Evolutionary conservation across 176 grass and related monocot species (phyloP), one percentile per base, ranked within the genome.

Genomic region (Oryza brachyantha): DNA sequence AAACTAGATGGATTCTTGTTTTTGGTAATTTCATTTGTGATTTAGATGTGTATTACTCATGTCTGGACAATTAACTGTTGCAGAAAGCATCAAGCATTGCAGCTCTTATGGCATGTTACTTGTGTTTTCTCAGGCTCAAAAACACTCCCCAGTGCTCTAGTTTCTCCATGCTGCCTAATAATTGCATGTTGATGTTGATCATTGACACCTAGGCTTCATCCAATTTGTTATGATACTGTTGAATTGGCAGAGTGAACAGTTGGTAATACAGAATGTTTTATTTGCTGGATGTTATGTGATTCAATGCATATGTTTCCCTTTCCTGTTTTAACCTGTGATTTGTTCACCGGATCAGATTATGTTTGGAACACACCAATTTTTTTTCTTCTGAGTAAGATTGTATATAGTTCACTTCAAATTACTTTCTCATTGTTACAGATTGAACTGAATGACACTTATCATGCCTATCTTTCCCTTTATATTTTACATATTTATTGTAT

Each of bases 341-440:
- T 39, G 13, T 74, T 62, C 29, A 59, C 26, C 22, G 13, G 11
- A 10, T 72, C 10, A 10, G 12, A 29, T 26, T 21, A 73, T 41
- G 61, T 25, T 83, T 7, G 24, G 41, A 31, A 52, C 74, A 62
- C 66, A 68, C 39, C 11, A 12, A 78, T 78, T 71, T 52, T 79
- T 1, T 28, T 13, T 55, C 78, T 13, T 86, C 67, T 88, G 37
- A 25, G 25, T 48, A 79, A 60, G 50, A 45, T 52, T 6, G 28
- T 78, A 26, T 2, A 70, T 6, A 52, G 10, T 77, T 57, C 70
- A 39, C 14, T 50, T 29, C 3, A 74, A 64, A 42, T 64, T 64
- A 73, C 14, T 64, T 13, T 37, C n/a, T 36, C 7, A 10, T 22
- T 74, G 41, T 65, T 65, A 22, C 13, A 29, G 11, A 54, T 55